Conservation (phyloP, 371 early-diverging fungal species). For the Funneliformis caledonium region DNA sequence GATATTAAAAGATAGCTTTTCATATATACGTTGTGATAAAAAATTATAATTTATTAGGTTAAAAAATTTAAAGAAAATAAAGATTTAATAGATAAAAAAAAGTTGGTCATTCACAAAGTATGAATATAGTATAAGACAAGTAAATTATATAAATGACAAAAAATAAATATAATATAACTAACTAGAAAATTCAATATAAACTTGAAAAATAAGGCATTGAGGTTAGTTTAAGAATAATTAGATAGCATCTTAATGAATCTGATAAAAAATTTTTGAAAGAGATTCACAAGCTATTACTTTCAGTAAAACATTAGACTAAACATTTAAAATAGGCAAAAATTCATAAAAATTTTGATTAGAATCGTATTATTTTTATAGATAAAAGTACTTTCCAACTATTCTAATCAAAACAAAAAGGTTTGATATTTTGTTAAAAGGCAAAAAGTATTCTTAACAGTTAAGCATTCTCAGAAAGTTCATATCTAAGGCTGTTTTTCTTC, state of each 20-base stretch:
- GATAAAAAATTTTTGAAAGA: not conserved
- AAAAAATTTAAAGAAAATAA: too few relatives aligned
- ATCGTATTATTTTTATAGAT: constrained; percentile 2
- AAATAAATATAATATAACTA: too few relatives aligned
- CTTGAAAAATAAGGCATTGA: not conserved
- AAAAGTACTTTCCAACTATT: not conserved
- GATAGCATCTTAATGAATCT: not conserved
- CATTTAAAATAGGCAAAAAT: not conserved
- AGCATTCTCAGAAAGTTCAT: constrained; percentile 18
- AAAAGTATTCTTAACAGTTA: not conserved
- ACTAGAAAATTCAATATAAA: too few relatives aligned
- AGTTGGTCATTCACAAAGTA: too few relatives aligned
- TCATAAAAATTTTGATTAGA: not conserved
- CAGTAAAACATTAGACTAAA: not conserved
- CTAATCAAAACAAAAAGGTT: not conserved
- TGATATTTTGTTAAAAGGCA: not conserved
- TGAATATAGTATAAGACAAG: too few relatives aligned
- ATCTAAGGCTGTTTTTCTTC: constrained; percentile 11
- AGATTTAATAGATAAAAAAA: too few relatives aligned
- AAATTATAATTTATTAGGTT: too few relatives aligned
- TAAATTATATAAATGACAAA: too few relatives aligned
- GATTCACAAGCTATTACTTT: not conserved
- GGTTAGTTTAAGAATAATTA: constrained; percentile 7
- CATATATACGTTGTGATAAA: too few relatives aligned
- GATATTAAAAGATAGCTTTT: too few relatives aligned